Conservation (phyloP, 306 rosid genomes). For the Castanospermum australe region DNA sequence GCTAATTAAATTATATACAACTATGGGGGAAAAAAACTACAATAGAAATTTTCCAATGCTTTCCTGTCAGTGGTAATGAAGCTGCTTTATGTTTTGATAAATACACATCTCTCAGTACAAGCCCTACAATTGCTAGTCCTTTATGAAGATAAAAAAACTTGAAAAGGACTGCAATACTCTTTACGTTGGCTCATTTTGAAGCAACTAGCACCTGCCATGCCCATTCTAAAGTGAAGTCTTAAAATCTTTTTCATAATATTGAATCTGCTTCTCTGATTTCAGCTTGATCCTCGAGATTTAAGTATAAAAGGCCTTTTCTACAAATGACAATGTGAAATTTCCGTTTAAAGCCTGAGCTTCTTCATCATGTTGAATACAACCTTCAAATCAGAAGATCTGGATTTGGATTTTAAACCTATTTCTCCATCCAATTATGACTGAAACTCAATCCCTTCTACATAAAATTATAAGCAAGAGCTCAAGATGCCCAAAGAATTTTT, state of each 20-base stretch:
- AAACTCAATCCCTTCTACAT: neutral
- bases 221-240: neutral
- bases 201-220: neutral
- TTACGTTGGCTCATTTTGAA: neutral
- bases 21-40: neutral
- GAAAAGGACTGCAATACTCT: constrained; percentile 5
- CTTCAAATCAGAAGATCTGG: neutral
- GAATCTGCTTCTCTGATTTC: neutral
- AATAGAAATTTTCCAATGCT: neutral
- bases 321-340: neutral
- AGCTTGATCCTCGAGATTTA: neutral
- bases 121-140: constrained; percentile 9
- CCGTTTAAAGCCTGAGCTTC: constrained; percentile 6
- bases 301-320: neutral
- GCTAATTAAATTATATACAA: neutral
- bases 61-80: neutral
- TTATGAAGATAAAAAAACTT: neutral
- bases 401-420: neutral
- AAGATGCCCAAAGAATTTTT: constrained; percentile 24
- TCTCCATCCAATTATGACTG: neutral
- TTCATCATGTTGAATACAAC: constrained; percentile 16
- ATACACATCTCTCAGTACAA: neutral
- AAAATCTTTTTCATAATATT: neutral
- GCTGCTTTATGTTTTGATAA: neutral
- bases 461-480: constrained; percentile 24